Evolutionary conservation across 768 basidiomycete species (phyloP).

Genomic region (Xerocomus spinulosus): DNA sequence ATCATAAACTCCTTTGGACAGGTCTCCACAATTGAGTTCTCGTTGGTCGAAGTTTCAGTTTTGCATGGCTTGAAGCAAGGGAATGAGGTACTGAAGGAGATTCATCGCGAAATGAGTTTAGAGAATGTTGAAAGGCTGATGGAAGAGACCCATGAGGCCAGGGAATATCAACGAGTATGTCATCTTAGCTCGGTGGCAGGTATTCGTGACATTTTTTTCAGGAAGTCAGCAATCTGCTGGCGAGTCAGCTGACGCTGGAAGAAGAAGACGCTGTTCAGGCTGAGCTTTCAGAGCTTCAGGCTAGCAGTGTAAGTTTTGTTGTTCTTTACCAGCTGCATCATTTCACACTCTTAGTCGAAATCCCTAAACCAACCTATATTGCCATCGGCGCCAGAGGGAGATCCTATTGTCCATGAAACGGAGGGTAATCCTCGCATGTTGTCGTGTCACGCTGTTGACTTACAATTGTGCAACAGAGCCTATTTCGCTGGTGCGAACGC

Average conservation of each 20-base stretch:
- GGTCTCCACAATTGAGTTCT: conserved; percentile 97
- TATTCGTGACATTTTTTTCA: conserved; percentile 28
- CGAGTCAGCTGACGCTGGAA: conserved; percentile 74
- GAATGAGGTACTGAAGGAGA: conserved; percentile 87
- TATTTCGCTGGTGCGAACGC: not conserved
- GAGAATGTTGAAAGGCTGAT: conserved; percentile 92
- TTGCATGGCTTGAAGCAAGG: conserved; percentile 91
- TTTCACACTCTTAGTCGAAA: conserved; percentile 26
- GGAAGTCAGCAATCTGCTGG: conserved; percentile 90
- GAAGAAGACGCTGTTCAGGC: conserved; percentile 93
- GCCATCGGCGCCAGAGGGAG: conserved; percentile 50
- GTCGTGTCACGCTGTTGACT: not conserved
- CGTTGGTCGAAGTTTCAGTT: conserved; percentile 88
- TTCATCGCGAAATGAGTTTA: conserved; percentile 89
- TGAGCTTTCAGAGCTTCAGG: conserved; percentile 70
- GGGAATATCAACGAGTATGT: conserved; percentile 82
- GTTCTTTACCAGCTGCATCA: not conserved
- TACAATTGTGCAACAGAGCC: conserved; percentile 7
- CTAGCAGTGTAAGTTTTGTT: conserved; percentile 47
- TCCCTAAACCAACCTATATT: conserved; percentile 35
- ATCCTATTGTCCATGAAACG: conserved; percentile 33
- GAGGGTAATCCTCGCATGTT: conserved; percentile 28
- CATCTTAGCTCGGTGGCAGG: not conserved
- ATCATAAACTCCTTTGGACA: conserved; percentile 29
- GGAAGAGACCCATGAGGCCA: conserved; percentile 89